A percentile compares a stretch with the other conserved stretches of the same genome.
Evolutionary conservation across 768 basidiomycete species (phyloP).

Genomic region (Leccinum incarnatum): DNA sequence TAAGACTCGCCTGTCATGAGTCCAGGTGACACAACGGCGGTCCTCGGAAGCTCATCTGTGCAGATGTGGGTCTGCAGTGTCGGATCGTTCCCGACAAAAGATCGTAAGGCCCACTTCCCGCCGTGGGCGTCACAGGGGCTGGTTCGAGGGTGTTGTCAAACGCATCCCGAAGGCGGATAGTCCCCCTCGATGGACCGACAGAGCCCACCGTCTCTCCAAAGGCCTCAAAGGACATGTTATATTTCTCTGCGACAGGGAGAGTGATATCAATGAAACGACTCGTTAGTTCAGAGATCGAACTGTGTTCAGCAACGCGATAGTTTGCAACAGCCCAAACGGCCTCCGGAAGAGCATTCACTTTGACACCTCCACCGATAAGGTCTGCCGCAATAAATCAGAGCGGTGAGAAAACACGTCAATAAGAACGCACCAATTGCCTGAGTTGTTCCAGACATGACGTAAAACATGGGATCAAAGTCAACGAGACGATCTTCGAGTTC

Average conservation of each 20-base stretch:
- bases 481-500: conserved; percentile 16
- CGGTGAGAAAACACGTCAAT: conserved; percentile 4
- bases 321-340: conserved; percentile 35
- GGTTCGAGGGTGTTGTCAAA: conserved; percentile 36
- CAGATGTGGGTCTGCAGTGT: conserved; percentile 34
- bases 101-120: conserved; percentile 35
- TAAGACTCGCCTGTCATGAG: conserved; percentile 17
- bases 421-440: conserved; percentile 25
- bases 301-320: conserved; percentile 35
- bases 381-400: conserved; percentile 34
- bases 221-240: conserved; percentile 41
- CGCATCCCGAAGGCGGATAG: conserved; percentile 37
- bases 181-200: conserved; percentile 32
- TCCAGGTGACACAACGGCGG: conserved; percentile 38
- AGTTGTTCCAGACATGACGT: conserved; percentile 24
- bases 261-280: conserved; percentile 9
- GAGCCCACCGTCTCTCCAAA: conserved; percentile 36
- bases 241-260: conserved; percentile 23
- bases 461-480: conserved; percentile 22
- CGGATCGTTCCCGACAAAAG: conserved; percentile 45
- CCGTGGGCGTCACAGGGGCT: conserved; percentile 42
- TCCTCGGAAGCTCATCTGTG: conserved; percentile 20
- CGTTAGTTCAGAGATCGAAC: conserved; percentile 15
- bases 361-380: conserved; percentile 40
- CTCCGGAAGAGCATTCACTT: conserved; percentile 49